Conservation (phyloP, 768 basidiomycete species). For the Tubosaeta sp. region DNA sequence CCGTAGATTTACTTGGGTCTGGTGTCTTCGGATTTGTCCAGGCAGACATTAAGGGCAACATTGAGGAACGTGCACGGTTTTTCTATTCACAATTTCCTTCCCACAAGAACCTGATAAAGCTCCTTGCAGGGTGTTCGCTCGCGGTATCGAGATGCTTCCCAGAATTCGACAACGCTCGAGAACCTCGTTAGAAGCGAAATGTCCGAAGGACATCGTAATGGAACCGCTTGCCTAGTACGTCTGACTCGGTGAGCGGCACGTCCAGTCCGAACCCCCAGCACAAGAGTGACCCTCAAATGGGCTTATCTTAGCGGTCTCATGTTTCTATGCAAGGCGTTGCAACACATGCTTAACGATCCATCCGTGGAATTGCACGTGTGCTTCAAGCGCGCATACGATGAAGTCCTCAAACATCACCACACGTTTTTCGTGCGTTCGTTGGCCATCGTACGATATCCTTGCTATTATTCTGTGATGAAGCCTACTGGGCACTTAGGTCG, state of each 20-base stretch:
- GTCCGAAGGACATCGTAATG: slow-evolving; percentile 40
- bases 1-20: slow-evolving; percentile 60
- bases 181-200: slow-evolving; percentile 51
- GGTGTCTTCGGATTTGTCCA: slow-evolving; percentile 74
- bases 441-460: slow-evolving; percentile 26
- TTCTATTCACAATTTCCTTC: slow-evolving; percentile 11
- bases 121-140: slow-evolving; percentile 58
- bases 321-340: slow-evolving; percentile 65
- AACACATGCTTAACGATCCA: slow-evolving; percentile 56
- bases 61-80: slow-evolving; percentile 42
- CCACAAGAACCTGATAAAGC: slow-evolving; percentile 11
- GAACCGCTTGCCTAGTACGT: slow-evolving; percentile 59
- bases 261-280: slow-evolving; percentile 16
- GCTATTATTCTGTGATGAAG: background rate
- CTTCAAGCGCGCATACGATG: slow-evolving; percentile 69
- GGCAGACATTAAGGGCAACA: slow-evolving; percentile 63
- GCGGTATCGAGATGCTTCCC: slow-evolving; percentile 42
- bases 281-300: too few relatives aligned
- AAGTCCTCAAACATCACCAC: slow-evolving; percentile 62
- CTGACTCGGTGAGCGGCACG: slow-evolving; percentile 50
- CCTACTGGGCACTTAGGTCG: slow-evolving; percentile 37
- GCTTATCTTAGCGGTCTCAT: slow-evolving; percentile 53
- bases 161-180: slow-evolving; percentile 55
- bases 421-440: slow-evolving; percentile 59
- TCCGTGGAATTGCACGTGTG: slow-evolving; percentile 56